These are phyloP conservation scores for Carallia pectinifolia DNA, from an alignment of 345 rosid genomes.

Conservation along the genomic window DNA sequence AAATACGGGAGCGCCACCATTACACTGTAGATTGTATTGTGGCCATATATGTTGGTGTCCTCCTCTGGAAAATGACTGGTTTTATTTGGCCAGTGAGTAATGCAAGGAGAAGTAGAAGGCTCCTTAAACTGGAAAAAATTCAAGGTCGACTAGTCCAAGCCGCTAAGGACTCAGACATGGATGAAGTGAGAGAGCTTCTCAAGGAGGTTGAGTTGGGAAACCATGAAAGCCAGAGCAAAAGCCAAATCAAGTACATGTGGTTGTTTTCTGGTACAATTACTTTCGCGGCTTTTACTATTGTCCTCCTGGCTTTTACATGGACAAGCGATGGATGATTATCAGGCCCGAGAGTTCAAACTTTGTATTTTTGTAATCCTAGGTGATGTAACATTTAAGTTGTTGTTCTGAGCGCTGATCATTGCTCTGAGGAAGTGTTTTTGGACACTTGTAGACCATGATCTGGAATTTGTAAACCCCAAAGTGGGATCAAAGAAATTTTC, in stretches of 20 bases:
- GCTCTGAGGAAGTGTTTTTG: background rate
- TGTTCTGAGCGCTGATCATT: background rate
- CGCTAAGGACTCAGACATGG: slow-evolving; percentile 87
- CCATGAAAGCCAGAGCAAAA: slow-evolving; percentile 38
- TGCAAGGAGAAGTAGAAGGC: slow-evolving; percentile 30
- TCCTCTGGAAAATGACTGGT: slow-evolving; percentile 93
- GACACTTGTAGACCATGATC: too few relatives aligned
- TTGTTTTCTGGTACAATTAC: slow-evolving; percentile 58
- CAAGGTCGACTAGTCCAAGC: slow-evolving; percentile 71
- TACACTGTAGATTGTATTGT: slow-evolving; percentile 82
- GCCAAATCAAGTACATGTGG: slow-evolving; percentile 49
- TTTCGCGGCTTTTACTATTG: slow-evolving; percentile 54
- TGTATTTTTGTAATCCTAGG: background rate
- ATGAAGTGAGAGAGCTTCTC: slow-evolving; percentile 75
- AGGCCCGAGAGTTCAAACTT: background rate
- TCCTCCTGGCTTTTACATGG: slow-evolving; percentile 67
- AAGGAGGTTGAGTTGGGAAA: slow-evolving; percentile 54
- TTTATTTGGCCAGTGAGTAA: slow-evolving; percentile 64
- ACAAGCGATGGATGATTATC: slow-evolving; percentile 72
- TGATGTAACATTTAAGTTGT: background rate
- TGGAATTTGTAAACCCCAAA: background rate
- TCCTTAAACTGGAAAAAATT: slow-evolving; percentile 57
- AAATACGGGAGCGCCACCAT: slow-evolving; percentile 85
- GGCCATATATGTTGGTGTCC: slow-evolving; percentile 84
- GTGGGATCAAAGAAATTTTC: background rate